Evolutionary conservation across 306 rosid genomes (phyloP), one percentile per base, ranked within the genome.

Genomic region (Oemleria cerasiformis): DNA sequence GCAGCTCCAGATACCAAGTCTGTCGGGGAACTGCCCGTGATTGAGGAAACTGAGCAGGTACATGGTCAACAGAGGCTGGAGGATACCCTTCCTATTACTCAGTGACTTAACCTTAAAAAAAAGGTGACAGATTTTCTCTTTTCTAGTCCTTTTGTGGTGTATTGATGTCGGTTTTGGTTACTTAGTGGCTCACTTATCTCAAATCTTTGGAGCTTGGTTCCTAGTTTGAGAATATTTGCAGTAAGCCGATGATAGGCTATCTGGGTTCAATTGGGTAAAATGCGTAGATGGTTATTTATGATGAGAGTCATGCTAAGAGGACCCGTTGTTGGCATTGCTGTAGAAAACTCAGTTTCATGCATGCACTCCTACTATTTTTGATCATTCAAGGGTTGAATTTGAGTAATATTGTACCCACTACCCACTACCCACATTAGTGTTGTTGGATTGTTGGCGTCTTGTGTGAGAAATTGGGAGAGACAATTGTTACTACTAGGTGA

Each of bases 1-100:
- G 74, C 83, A 16, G 10, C 57, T 57, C 70, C 23, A 62, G 85
- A 68, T 43, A 23, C 69, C 16, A 78, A 79, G 34, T 78, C 38
- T 9, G 71, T 30, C 45, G 85, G 75, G 64, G 89, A 66, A 57
- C 69, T 34, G 42, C 84, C 90, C 3, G 57, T 64, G 72, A 65
- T 54, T 53, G 78, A 68, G 65, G 70, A 72, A 53, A n/a, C 58
- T 15, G 81, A 64, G n/a, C 68, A 78, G 12, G 82, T 12, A 51
- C 54, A 79, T 40, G 36, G 36, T 30, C 3, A 30, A 16, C 69
- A 75, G 82, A 51, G 88, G 81, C 71, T 41, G 81, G 60, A 17
- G 70, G 30, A 30, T 85, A 73, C 73, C 64, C 36, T 44, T 34
- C 63, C 34, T 71, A 74, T 73, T 78, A 81, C 72, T 2, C 83